phyloP scores from a whole-genome alignment of 805 yeast genomes.

The Wickerhamomyces subpelliculosus region DNA sequence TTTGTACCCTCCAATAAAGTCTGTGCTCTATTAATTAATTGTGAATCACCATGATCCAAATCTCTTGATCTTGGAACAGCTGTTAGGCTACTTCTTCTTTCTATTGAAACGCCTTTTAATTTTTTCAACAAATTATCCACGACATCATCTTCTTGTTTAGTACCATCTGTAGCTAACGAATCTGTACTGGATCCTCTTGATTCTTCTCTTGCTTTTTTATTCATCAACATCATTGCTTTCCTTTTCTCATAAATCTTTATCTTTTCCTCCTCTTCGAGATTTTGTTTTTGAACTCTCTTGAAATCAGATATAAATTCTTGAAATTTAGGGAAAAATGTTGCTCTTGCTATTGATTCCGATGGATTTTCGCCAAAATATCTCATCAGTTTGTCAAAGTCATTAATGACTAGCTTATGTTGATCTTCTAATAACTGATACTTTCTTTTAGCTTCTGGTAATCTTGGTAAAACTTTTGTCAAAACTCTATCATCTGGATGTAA shows the following conservation, averaged over 20 bases:
- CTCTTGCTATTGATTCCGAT: constrained; percentile 56
- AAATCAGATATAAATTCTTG: constrained; percentile 74
- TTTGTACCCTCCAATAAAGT: constrained; percentile 20
- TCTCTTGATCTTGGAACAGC: constrained; percentile 4
- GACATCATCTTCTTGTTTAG: constrained; percentile 27
- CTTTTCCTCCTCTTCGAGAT: constrained; percentile 76
- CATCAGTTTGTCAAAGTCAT: constrained; percentile 69
- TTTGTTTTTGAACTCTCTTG: constrained; percentile 73
- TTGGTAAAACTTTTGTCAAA: constrained; percentile 51
- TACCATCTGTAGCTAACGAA: neutral
- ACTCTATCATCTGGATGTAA: constrained; percentile 85
- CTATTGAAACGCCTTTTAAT: constrained; percentile 73
- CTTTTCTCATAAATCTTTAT: constrained; percentile 69
- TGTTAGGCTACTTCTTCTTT: constrained; percentile 17
- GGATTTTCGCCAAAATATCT: constrained; percentile 87
- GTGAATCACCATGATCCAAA: constrained; percentile 6
- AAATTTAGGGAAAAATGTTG: constrained; percentile 71
- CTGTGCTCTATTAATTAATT: constrained; percentile 19
- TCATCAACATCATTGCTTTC: constrained; percentile 42
- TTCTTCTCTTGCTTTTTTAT: constrained; percentile 13
- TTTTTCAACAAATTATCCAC: constrained; percentile 85
- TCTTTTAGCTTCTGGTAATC: constrained; percentile 67
- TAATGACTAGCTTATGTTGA: constrained; percentile 54
- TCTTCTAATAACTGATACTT: constrained; percentile 60
- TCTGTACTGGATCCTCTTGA: constrained; percentile 13